Base-by-base conservation (phyloP, 768 basidiomycete species). In the Lactifluus pinguis region DNA sequence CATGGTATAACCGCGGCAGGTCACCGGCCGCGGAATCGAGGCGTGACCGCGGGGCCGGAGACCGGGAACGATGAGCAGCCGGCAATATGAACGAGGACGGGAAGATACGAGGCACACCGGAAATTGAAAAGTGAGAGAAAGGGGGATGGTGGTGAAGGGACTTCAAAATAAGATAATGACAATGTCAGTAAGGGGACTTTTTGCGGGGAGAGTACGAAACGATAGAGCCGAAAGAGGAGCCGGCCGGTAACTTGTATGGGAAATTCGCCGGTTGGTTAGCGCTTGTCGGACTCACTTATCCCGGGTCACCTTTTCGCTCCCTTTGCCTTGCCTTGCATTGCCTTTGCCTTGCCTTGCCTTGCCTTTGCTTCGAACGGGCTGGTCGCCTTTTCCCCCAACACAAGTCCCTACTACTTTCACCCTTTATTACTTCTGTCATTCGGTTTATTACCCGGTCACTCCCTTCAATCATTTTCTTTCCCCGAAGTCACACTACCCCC, bases 181-280 rank as follows among this genome's bases (percentile, higher is more conserved):
- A 25, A 25, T 1, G 25, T 42, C 6, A 19, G 41, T 42, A 42
- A 42, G 6, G 6, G 38, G 38, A 11, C 8, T 11, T 38, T 38
- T 14, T 17, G 41, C 41, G 41, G 38, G 38, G 38, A 13, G 32
- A 39, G 38, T 39, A 21, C 41, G 51, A 29, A 15, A 8, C 29
- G 39, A 19, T 45, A 38, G 60, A 41, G 60, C 50, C 60, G 55
- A 52, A 53, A 58, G 52, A 9, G 51, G 49, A 41, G 39, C 61
- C 61, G 61, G 61, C 56, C 56, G 61, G 61, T 29, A 62, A 62
- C 61, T 62, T 62, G 61, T 58, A 62, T 54, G 61, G 61, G 61
- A 58, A 62, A 62, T 62, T 62, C 39, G 61, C 61, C 61, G 61
- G 57, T 41, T 53, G 25, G 56, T 53, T 50, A 55, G 60, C 56